Evolutionary conservation across 208 protist genomes (phyloP), one percentile per base, ranked within the genome.

Genomic region (Acanthamoeba triangularis): DNA sequence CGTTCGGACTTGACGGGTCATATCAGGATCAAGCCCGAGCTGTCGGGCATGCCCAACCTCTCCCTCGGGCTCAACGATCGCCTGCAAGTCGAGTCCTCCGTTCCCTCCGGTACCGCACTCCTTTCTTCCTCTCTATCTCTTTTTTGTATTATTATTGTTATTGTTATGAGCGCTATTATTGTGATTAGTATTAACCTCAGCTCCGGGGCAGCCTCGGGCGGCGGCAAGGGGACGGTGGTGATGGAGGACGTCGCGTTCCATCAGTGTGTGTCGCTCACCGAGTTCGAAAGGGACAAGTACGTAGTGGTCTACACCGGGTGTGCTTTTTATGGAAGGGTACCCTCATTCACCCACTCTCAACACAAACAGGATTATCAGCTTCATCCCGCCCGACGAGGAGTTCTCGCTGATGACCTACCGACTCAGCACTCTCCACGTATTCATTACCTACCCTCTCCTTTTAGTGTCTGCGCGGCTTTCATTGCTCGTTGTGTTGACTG

Each of bases 401-500:
- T 99, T 99, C 96, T 98, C 99, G 52, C 97, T 99, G 28, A 99
- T 99, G 99, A 97, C 93, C 6, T 99, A 99, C 96, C 96, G 99
- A n/a, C 96, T 99, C 23, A 98, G 94, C 74, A 98, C 98, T 6
- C 96, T 94, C 97, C 84, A 87, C 33, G 56, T 65, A 16, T 25
- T 61, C 56, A 47, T 8, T 8, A 6, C 41, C 8, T 8, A 6
- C 41, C 8, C 41, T 47, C 41, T 47, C 41, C 5, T 47, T 47
- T 6, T 8, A 44, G 3, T 4, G 41, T 6, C 41, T 8, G 41
- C 41, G 41, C 2, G 41, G 41, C 41, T 47, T 8, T 47, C 41
- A 2, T 41, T 41, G 1, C 37, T 61, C 23, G 3, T 25, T 7
- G 2, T 61, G 3, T 28, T 61, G 11, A 25, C 16, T 13, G 16